Base-by-base conservation (phyloP, 2,329 filamentous ascomycete genomes). In the Trichoderma semiorbis region DNA sequence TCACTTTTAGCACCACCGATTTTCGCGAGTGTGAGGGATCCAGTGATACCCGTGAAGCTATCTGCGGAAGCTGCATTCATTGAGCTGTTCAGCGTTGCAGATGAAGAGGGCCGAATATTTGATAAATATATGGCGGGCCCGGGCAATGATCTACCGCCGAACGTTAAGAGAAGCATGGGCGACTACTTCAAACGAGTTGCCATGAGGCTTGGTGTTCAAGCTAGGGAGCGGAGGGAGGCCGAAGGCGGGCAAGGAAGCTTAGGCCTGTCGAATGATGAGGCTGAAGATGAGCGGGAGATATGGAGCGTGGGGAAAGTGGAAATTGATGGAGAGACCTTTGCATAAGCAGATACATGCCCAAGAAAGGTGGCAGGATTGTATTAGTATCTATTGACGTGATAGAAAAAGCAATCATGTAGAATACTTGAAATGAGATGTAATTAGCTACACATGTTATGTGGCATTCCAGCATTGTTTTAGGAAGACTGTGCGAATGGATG, bases 131-230 rank as follows among this genome's bases (percentile, higher is more conserved):
- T 98, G 84, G 85, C 88, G 11, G 90, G 90, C 0, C 86, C 91
- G 1, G 89, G 88, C 7, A 88, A 88, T 65, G 88, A 89, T 3
- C 82, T 98, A 72, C 86, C 90, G 10, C 83, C 93, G 0, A 91
- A 89, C 53, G 90, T 90, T 21, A 96, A 97, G 87, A 88, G 95
- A 76, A 94, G 92, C 80, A 98, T 99, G 92, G 88, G 91, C 72
- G 96, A 99, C 81, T 99, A 99, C 84, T 98, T 98, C 84, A 97
- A 97, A 86, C 87, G 96, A 55, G 93, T 99, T 74, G 94, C 94
- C 1, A 81, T 95, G 78, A 89, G 95, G 76, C 83, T 98, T 24
- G 95, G 93, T n/a, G 88, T 85, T 21, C 96, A 98, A 80, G 94
- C 93, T 2, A 88, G 94, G 74, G 96, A 99, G 84, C 88, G 96